Conservation (phyloP, 805 yeast genomes). For the Candida methanosorbosa region DNA sequence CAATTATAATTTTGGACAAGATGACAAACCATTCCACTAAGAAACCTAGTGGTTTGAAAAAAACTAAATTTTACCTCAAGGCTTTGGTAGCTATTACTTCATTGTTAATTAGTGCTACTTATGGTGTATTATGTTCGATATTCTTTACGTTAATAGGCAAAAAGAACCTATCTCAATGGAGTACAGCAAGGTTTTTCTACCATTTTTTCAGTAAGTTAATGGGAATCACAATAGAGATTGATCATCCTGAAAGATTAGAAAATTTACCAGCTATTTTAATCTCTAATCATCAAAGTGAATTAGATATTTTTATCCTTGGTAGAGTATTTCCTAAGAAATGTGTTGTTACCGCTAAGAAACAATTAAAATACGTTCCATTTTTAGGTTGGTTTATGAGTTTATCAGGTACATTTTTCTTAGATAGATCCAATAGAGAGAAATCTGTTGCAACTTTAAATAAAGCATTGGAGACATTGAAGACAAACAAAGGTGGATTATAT, state of each 20-base stretch:
- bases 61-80: constrained; percentile 47
- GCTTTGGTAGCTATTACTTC: constrained; percentile 45
- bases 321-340: constrained; percentile 79
- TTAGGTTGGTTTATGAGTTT: constrained; percentile 96
- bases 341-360: constrained; percentile 87
- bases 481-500: constrained; percentile 65
- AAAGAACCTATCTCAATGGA: constrained; percentile 76
- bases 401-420: constrained; percentile 86
- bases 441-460: constrained; percentile 66
- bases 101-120: constrained; percentile 52
- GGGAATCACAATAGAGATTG: constrained; percentile 64
- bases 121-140: constrained; percentile 73
- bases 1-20: too few relatives aligned
- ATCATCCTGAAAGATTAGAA: constrained; percentile 52
- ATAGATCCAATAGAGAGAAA: constrained; percentile 67
- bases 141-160: constrained; percentile 60
- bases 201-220: constrained; percentile 46
- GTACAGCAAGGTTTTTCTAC: constrained; percentile 81
- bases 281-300: constrained; percentile 85
- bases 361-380: constrained; percentile 76
- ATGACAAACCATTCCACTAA: too few relatives aligned
- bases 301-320: constrained; percentile 79
- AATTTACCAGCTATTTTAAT: constrained; percentile 69
- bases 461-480: constrained; percentile 57
- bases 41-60: constrained; percentile 18